phyloP scores from a whole-genome alignment of 1,139 yeast species.

The Saccharomyces hybrid region DNA sequence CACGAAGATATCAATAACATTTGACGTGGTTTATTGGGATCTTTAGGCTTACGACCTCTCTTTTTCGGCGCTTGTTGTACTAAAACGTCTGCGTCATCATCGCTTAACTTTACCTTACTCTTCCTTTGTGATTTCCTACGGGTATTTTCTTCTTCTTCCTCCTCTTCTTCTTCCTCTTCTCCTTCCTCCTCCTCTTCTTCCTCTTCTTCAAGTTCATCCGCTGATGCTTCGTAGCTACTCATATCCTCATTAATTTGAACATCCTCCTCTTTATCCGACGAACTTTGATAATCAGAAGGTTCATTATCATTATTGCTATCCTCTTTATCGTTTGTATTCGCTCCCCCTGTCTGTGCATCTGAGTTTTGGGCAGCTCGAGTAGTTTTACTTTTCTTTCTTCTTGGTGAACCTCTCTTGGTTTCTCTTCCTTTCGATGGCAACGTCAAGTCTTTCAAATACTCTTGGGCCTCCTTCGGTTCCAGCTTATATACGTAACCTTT shows the following conservation, averaged over 20 bases:
- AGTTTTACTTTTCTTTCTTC: not conserved
- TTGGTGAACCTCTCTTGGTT: not conserved
- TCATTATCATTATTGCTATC: constrained; percentile 7
- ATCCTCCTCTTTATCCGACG: constrained; percentile 2
- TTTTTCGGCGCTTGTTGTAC: not conserved
- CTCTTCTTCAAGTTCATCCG: constrained; percentile 5
- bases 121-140: constrained; percentile 2
- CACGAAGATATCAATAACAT: constrained; percentile 3
- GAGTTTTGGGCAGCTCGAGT: not conserved
- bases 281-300: not conserved
- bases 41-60: not conserved
- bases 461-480: constrained; percentile 18
- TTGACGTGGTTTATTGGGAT: not conserved
- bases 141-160: constrained; percentile 6
- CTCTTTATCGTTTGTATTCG: constrained; percentile 3
- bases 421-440: constrained; percentile 6
- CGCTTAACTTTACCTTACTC: not conserved
- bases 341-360: not conserved
- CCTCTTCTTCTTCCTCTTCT: constrained; percentile 6
- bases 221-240: not conserved
- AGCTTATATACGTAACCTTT: constrained; percentile 6
- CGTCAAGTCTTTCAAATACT: constrained; percentile 12
- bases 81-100: not conserved
- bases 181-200: constrained; percentile 8
- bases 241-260: not conserved